These are phyloP conservation scores for Xerophyta viscosa DNA, from an alignment of 106 monocot genomes.

Conservation along the genomic window DNA sequence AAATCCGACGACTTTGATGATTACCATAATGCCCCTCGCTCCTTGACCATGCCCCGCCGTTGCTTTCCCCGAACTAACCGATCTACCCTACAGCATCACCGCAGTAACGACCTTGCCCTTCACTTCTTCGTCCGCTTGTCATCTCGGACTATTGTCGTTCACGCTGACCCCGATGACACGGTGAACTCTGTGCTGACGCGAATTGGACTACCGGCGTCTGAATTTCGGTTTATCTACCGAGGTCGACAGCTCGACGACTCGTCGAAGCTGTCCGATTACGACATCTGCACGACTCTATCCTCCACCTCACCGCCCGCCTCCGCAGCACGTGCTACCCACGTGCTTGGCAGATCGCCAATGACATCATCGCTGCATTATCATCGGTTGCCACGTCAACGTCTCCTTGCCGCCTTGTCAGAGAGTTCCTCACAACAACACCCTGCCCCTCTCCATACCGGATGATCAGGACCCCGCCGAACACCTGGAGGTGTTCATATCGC, in stretches of 20 bases:
- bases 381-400: neutral
- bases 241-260: constrained; percentile 47
- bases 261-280: constrained; percentile 24
- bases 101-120: no score
- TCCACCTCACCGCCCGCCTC: constrained; percentile 48
- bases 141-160: constrained; percentile 39
- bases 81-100: no score
- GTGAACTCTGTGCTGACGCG: constrained; percentile 28
- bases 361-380: constrained; percentile 20
- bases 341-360: constrained; percentile 44
- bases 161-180: constrained; percentile 21
- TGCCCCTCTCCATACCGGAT: no score
- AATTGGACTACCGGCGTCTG: constrained; percentile 13
- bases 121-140: constrained; percentile 65
- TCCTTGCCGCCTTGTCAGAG: neutral
- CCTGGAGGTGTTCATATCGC: constrained; percentile 33
- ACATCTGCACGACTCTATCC: constrained; percentile 29
- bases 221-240: constrained; percentile 44
- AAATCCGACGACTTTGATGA: no score
- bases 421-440: constrained; percentile 51
- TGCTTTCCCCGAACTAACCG: neutral
- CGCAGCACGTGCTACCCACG: constrained; percentile 38
- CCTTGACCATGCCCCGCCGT: neutral
- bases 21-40: no score
- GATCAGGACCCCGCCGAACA: constrained; percentile 10